Evolutionary conservation across 768 basidiomycete species (phyloP).

Genomic region (Cyclocybe cylindracea): DNA sequence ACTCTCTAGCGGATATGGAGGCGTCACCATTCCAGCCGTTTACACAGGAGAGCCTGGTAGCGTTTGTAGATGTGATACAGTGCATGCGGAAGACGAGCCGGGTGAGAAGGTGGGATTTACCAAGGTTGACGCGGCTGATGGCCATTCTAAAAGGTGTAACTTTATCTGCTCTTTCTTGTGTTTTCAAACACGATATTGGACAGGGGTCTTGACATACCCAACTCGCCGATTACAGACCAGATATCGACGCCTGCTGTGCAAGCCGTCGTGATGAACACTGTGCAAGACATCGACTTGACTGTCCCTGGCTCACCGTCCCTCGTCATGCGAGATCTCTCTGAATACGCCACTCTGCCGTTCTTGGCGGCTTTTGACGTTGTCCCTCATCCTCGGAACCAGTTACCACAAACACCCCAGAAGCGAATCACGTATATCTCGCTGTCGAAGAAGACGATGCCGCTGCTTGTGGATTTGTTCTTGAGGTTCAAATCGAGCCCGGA

Average conservation of each 20-base stretch:
- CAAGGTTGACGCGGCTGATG: constrained; percentile 68
- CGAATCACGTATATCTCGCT: too few species aligned
- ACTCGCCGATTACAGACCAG: constrained; percentile 88
- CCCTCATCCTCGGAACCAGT: too few species aligned
- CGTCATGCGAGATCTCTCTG: too few species aligned
- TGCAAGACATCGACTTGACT: too few species aligned
- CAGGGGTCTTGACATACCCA: constrained; percentile 78
- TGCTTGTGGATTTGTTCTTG: too few species aligned
- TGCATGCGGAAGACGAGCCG: constrained; percentile 55
- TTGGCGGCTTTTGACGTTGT: too few species aligned
- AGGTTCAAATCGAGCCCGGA: too few species aligned
- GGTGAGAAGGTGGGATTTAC: constrained; percentile 61
- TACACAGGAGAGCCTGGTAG: constrained; percentile 86
- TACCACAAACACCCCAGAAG: too few species aligned
- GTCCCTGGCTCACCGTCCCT: too few species aligned
- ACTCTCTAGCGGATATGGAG: constrained; percentile 19
- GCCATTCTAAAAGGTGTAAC: constrained; percentile 69
- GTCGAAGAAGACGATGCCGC: too few species aligned
- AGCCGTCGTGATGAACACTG: too few species aligned
- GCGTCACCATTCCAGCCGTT: constrained; percentile 43
- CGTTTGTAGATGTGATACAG: constrained; percentile 73
- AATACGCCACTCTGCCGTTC: too few species aligned
- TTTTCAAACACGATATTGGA: neutral
- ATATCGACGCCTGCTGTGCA: constrained; percentile 81
- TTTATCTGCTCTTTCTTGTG: neutral